phyloP scores from a whole-genome alignment of 371 early-diverging fungal species.

The Mucor racemosus region DNA sequence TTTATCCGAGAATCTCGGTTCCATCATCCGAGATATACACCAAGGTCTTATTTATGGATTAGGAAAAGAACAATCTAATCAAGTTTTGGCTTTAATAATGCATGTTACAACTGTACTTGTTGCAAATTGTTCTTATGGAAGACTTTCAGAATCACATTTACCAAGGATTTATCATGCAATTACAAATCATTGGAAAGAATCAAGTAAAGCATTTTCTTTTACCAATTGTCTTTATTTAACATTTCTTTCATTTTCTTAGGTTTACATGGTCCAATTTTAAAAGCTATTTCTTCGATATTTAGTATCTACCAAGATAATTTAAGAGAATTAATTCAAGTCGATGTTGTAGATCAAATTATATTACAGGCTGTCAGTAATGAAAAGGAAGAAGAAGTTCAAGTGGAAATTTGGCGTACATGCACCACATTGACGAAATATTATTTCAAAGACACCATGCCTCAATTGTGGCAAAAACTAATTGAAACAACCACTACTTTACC shows the following conservation, averaged over 20 bases:
- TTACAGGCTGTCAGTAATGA: slow-evolving; percentile 10
- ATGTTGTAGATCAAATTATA: slow-evolving; percentile 18
- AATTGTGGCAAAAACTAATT: slow-evolving; percentile 21
- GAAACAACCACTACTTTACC: neutral
- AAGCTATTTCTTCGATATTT: slow-evolving; percentile 40
- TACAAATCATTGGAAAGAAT: slow-evolving; percentile 31
- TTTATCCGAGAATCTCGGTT: slow-evolving; percentile 48
- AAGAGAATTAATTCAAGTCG: neutral
- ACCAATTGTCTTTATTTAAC: neutral
- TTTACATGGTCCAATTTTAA: slow-evolving; percentile 38
- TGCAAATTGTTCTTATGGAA: slow-evolving; percentile 52
- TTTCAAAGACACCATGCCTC: slow-evolving; percentile 17
- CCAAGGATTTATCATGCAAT: slow-evolving; percentile 34
- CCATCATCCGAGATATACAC: slow-evolving; percentile 52
- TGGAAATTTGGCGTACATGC: slow-evolving; percentile 27
- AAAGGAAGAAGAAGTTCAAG: slow-evolving; percentile 4
- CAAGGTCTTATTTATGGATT: slow-evolving; percentile 41
- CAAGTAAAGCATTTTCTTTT: slow-evolving; percentile 20
- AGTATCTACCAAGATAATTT: slow-evolving; percentile 18
- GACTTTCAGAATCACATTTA: slow-evolving; percentile 44
- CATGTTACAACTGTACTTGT: slow-evolving; percentile 43
- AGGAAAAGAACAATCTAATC: slow-evolving; percentile 35
- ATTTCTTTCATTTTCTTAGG: neutral
- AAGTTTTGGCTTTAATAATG: slow-evolving; percentile 38
- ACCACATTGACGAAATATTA: slow-evolving; percentile 26